A percentile compares a stretch with the other conserved stretches of the same genome.
phyloP scores from a whole-genome alignment of 108 stramenopile genomes.

The Nitzschia sp. region DNA sequence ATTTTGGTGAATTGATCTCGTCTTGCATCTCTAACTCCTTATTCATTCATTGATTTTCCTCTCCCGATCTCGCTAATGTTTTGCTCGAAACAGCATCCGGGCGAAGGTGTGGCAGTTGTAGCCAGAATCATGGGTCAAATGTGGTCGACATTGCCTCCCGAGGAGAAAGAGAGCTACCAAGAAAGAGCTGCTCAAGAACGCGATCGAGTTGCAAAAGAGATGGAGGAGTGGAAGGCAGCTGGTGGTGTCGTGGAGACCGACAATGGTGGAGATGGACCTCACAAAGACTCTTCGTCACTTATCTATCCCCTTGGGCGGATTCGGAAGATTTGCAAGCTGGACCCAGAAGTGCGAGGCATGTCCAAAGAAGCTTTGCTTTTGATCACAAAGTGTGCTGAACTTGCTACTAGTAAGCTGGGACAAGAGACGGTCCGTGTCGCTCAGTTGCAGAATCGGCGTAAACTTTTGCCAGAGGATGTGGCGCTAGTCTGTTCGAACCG shows the following conservation, averaged over 20 bases:
- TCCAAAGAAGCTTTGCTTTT: constrained; percentile 81
- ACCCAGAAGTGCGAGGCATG: constrained; percentile 80
- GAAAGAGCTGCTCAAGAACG: constrained; percentile 55
- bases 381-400: constrained; percentile 81
- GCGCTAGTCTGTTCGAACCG: constrained; percentile 69
- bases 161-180: constrained; percentile 64
- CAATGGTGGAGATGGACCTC: neutral
- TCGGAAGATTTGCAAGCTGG: constrained; percentile 87
- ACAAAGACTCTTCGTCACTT: constrained; percentile 2
- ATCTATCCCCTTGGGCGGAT: constrained; percentile 72
- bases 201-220: constrained; percentile 51
- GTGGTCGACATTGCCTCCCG: constrained; percentile 49
- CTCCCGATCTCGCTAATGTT: too few species aligned
- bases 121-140: constrained; percentile 59
- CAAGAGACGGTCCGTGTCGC: constrained; percentile 65
- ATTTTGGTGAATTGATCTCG: too few species aligned
- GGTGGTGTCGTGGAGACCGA: constrained; percentile 33
- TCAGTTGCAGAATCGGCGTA: constrained; percentile 75
- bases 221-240: constrained; percentile 53
- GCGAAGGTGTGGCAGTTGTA: constrained; percentile 60
- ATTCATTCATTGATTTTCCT: too few species aligned
- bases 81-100: constrained; percentile 43
- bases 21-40: too few species aligned
- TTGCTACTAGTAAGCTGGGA: constrained; percentile 65
- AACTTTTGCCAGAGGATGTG: constrained; percentile 71